Conservation (phyloP, 2,329 filamentous ascomycete genomes). For the Salinomyces thailandicus region DNA sequence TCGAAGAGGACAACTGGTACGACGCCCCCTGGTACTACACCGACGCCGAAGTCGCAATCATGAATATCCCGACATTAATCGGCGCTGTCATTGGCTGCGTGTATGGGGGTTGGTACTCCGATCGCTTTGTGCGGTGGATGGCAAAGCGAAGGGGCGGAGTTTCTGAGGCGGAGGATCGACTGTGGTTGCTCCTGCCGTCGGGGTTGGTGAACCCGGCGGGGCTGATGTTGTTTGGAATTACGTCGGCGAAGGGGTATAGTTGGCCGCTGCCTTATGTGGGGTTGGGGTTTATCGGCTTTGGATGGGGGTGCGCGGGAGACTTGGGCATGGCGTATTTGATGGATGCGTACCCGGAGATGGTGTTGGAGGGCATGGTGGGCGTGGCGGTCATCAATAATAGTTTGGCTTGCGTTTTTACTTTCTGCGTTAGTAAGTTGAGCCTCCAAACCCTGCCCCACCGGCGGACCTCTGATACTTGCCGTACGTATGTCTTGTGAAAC, state of each 20-base stretch:
- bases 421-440: slow-evolving; percentile 24
- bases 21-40: slow-evolving; percentile 45
- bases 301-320: slow-evolving; percentile 49
- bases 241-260: slow-evolving; percentile 39
- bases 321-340: slow-evolving; percentile 43
- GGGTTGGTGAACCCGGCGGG: slow-evolving; percentile 42
- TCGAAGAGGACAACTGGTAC: slow-evolving; percentile 48
- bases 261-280: slow-evolving; percentile 47
- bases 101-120: slow-evolving; percentile 48
- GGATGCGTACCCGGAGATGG: slow-evolving; percentile 47
- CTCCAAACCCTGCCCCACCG: slow-evolving; percentile 2
- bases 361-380: slow-evolving; percentile 49
- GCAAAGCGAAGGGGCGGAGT: slow-evolving; percentile 44
- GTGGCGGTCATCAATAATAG: slow-evolving; percentile 49
- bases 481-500: no score
- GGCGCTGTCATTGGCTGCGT: slow-evolving; percentile 47
- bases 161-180: slow-evolving; percentile 45
- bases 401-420: slow-evolving; percentile 45
- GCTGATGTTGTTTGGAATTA: slow-evolving; percentile 45
- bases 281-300: slow-evolving; percentile 48
- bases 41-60: slow-evolving; percentile 44
- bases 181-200: slow-evolving; percentile 43
- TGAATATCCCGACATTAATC: slow-evolving; percentile 47
- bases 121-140: slow-evolving; percentile 47
- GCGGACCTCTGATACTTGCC: no score